Conservation (phyloP, 75 land plant genomes). For the Cupressus sempervirens region DNA sequence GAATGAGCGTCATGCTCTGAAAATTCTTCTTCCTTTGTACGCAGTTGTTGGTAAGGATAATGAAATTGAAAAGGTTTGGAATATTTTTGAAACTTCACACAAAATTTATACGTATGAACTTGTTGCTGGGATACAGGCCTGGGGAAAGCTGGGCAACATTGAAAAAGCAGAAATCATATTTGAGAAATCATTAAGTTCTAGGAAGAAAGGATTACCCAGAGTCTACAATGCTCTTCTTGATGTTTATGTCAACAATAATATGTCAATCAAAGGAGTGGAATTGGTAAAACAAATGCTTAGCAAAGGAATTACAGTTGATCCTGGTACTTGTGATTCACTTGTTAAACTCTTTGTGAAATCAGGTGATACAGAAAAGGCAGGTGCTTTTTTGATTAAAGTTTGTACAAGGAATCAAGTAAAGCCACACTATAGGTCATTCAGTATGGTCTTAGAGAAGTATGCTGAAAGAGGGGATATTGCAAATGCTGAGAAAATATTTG, state of each 20-base stretch:
- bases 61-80: constrained; percentile 59
- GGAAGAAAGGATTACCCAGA: constrained; percentile 20
- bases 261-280: constrained; percentile 38
- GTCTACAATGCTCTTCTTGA: constrained; percentile 29
- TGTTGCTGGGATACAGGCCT: constrained; percentile 47
- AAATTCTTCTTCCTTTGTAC: constrained; percentile 45
- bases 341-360: constrained; percentile 44
- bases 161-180: constrained; percentile 54
- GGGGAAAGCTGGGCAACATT: constrained; percentile 58
- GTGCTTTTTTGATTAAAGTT: constrained; percentile 35
- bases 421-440: constrained; percentile 34
- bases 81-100: constrained; percentile 21
- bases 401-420: constrained; percentile 17
- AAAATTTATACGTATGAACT: constrained; percentile 24
- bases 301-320: constrained; percentile 23
- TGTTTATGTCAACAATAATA: constrained; percentile 39
- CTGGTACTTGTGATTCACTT: constrained; percentile 37
- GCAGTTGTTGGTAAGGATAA: constrained; percentile 46
- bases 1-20: constrained; percentile 36
- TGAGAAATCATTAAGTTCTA: constrained; percentile 24
- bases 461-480: constrained; percentile 60
- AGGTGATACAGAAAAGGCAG: constrained; percentile 58
- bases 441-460: constrained; percentile 34
- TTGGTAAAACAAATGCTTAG: constrained; percentile 38
- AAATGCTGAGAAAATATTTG: constrained; percentile 57